Conservation (phyloP, 306 rosid species). For the Medicago truncatula region DNA sequence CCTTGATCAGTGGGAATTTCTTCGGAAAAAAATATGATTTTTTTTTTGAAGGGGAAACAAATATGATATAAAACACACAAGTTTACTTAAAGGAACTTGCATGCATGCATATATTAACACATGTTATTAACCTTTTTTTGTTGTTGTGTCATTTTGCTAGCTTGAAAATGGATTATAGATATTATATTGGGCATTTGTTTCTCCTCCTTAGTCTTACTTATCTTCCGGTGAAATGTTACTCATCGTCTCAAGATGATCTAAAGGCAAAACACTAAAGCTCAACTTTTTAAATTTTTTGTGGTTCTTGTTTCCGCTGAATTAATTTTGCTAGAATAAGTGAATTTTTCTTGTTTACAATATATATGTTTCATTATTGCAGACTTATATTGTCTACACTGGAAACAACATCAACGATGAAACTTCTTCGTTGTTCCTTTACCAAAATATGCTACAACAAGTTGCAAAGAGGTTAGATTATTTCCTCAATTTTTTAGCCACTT, state of each 20-base stretch:
- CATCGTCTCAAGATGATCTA: conserved; percentile 19
- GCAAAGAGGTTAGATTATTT: conserved; percentile 44
- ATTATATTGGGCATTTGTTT: background rate
- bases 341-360: background rate
- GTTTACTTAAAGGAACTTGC: no score
- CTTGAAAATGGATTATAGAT: background rate
- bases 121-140: background rate
- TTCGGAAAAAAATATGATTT: no score
- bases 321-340: no score
- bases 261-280: conserved; percentile 10
- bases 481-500: background rate
- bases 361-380: conserved; percentile 29
- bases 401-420: conserved; percentile 29
- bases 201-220: background rate
- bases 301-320: background rate
- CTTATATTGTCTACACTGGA: conserved; percentile 57
- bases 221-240: background rate
- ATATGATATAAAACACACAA: no score
- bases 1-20: no score
- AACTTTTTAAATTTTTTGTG: no score
- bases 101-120: no score
- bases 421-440: conserved; percentile 36
- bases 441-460: conserved; percentile 45
- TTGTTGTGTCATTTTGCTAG: background rate
- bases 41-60: no score